Evolutionary conservation across 208 protist genomes (phyloP), one percentile per base, ranked within the genome.

Genomic region (Acanthamoeba culbertsoni): DNA sequence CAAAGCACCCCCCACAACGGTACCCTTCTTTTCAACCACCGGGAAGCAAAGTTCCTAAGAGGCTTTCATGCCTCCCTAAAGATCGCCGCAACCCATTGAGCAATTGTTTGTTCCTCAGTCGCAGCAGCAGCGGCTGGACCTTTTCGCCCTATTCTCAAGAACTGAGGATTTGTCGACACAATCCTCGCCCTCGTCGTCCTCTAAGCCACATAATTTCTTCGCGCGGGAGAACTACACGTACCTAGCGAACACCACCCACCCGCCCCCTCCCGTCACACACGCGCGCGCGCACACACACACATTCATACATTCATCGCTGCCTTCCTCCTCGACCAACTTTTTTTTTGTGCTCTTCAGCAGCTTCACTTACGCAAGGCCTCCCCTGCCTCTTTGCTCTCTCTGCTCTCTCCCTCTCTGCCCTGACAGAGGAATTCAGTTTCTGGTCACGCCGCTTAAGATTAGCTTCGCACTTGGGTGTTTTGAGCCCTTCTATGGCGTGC

Each of bases 401-500:
- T 28, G 31, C 51, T 88, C 31, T 35, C 42, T 63, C 7, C 26
- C 26, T 5, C 77, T 88, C 4, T 26, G 12, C 48, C 31, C 12
- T 23, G 18, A 45, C 40, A 89, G 51, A 46, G 86, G 59, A 20
- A 35, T 65, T 12, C 79, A 91, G 46, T 12, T 71, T 16, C 51
- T 91, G n/a, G 55, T 91, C 14, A 75, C 62, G 5, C 86, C 86
- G 14, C n/a, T n/a, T n/a, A 91, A 51, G 57, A 5, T 91, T 42
- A 55, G 31, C 7, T 91, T 91, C 62, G 51, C 86, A 2, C 71
- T 94, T 31, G 86, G 90, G n/a, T 57, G 59, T 45, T 75, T 94
- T 26, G 93, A 95, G 89, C 89, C 93, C 23, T 93, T 59, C 59
- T 95, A 86, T 86, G 68, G 53, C 1, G 35, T 77, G 31, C 65